Conservation (phyloP, 108 stramenopile species). For the Aurantiochytrium sp. region DNA sequence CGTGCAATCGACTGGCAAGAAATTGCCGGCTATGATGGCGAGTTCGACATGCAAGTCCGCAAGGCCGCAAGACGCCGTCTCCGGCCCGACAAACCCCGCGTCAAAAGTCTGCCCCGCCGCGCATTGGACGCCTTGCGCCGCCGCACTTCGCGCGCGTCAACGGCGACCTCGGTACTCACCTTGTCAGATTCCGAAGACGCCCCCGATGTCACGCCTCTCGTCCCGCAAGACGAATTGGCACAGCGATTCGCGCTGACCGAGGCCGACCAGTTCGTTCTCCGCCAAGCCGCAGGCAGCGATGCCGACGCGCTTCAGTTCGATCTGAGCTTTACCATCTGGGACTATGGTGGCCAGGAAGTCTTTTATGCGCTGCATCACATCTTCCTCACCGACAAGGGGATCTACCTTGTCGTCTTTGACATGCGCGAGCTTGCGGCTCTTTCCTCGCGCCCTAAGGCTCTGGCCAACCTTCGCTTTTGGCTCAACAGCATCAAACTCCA, state of each 20-base stretch:
- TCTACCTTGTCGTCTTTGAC: neutral
- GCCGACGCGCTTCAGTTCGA: neutral
- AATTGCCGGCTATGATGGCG: no score
- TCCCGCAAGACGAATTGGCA: neutral
- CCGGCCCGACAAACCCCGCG: neutral
- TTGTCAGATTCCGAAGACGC: neutral
- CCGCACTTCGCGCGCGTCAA: neutral
- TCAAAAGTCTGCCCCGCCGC: neutral
- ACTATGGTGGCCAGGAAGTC: neutral
- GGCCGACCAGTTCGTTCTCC: neutral
- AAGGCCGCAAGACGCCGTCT: no score
- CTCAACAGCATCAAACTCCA: neutral
- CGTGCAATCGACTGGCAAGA: no score
- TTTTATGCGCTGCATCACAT: neutral
- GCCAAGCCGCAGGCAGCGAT: neutral
- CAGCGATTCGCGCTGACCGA: neutral
- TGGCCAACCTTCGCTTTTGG: neutral
- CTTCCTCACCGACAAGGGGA: neutral
- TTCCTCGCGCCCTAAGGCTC: neutral
- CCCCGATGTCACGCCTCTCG: no score
- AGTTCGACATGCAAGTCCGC: no score
- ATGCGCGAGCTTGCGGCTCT: neutral
- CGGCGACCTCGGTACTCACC: neutral
- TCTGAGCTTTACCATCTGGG: constrained; percentile 9
- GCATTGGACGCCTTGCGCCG: neutral